A percentile compares a stretch with the other conserved stretches of the same genome.
Conservation (phyloP, 257 asterid genomes). For the Verbascum thapsus region DNA sequence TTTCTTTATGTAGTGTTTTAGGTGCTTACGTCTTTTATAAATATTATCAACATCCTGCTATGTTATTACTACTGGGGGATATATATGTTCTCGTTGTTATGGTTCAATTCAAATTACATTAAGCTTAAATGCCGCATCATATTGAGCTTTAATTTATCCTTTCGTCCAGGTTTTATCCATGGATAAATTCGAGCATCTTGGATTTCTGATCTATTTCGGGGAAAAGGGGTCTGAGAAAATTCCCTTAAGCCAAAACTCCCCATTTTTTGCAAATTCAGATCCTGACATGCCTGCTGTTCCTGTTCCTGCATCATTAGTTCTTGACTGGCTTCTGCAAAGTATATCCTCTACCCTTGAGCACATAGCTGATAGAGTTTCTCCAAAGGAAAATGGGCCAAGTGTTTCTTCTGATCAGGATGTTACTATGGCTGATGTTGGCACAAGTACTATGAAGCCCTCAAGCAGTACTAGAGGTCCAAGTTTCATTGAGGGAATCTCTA, state of each 20-base stretch:
- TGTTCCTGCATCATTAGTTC: constrained; percentile 84
- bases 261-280: constrained; percentile 95
- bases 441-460: constrained; percentile 58
- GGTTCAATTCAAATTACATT: too few relatives aligned
- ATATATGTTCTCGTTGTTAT: too few relatives aligned
- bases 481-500: constrained; percentile 85
- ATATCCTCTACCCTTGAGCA: constrained; percentile 78
- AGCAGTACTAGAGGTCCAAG: constrained; percentile 72
- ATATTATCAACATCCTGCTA: constrained; percentile 4
- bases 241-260: constrained; percentile 86
- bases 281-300: constrained; percentile 99
- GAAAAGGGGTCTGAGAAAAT: constrained; percentile 71
- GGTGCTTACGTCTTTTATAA: constrained; percentile 18
- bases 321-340: constrained; percentile 83
- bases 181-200: constrained; percentile 83
- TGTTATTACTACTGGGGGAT: not conserved
- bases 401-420: constrained; percentile 77
- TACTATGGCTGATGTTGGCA: constrained; percentile 70
- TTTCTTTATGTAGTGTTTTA: constrained; percentile 4
- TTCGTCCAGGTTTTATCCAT: constrained; percentile 70
- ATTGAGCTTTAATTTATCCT: constrained; percentile 24
- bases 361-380: constrained; percentile 71
- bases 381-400: constrained; percentile 80
- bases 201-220: constrained; percentile 77
- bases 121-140: not conserved